phyloP scores from a whole-genome alignment of 192 early-diverging fungal species.

The Backusella luteola region DNA sequence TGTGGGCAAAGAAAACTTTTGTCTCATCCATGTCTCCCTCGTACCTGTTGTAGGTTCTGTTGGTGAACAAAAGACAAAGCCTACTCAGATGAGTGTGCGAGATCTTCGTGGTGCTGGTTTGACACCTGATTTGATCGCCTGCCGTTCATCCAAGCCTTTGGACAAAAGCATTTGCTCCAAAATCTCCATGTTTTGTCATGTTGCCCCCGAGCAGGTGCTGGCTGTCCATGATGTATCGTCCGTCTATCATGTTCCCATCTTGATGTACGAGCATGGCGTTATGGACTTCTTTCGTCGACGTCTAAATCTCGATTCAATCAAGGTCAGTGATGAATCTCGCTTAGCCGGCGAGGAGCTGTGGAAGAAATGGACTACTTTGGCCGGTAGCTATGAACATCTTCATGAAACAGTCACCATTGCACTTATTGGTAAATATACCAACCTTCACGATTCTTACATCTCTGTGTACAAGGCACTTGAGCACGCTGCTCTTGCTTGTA shows the following conservation, averaged over 20 bases:
- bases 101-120: conserved; percentile 94
- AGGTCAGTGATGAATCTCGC: conserved; percentile 49
- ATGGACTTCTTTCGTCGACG: conserved; percentile 79
- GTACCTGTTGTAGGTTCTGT: conserved; percentile 96
- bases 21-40: conserved; percentile 95
- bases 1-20: conserved; percentile 98
- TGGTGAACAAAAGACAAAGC: conserved; percentile 99
- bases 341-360: conserved; percentile 64
- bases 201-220: conserved; percentile 85
- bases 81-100: conserved; percentile 94
- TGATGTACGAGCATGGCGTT: conserved; percentile 85
- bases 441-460: conserved; percentile 95
- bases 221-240: conserved; percentile 96
- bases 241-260: conserved; percentile 96
- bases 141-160: conserved; percentile 83
- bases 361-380: conserved; percentile 69
- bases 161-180: conserved; percentile 78
- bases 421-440: conserved; percentile 95
- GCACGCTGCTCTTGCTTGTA: conserved; percentile 87
- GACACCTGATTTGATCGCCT: conserved; percentile 95
- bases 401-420: conserved; percentile 86
- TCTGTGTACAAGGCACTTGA: conserved; percentile 96
- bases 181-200: conserved; percentile 99
- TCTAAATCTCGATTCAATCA: conserved; percentile 66
- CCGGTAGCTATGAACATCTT: conserved; percentile 68